phyloP scores from a whole-genome alignment of 371 early-diverging fungal species.

The Syncephalis fuscata region DNA sequence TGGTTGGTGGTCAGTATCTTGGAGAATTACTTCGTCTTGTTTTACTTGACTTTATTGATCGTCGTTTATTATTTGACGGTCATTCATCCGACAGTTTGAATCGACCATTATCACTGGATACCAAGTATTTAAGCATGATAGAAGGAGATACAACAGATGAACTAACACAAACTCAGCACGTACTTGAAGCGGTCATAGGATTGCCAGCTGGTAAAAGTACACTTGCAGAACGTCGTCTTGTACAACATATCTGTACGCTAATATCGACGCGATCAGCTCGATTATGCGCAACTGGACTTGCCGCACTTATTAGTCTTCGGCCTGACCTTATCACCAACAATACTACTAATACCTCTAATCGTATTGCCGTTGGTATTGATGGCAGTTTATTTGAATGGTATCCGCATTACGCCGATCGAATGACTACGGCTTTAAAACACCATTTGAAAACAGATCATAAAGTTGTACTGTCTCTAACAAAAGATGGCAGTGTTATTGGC shows the following conservation, averaged over 20 bases:
- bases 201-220: slow-evolving; percentile 29
- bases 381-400: slow-evolving; percentile 88
- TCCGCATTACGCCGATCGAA: slow-evolving; percentile 70
- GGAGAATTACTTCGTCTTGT: slow-evolving; percentile 82
- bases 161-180: slow-evolving; percentile 39
- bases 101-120: slow-evolving; percentile 66
- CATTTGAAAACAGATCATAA: slow-evolving; percentile 29
- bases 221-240: slow-evolving; percentile 56
- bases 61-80: slow-evolving; percentile 57
- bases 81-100: slow-evolving; percentile 41
- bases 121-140: slow-evolving; percentile 84
- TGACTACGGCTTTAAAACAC: slow-evolving; percentile 48
- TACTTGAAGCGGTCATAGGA: slow-evolving; percentile 58
- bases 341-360: no score
- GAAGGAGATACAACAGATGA: slow-evolving; percentile 60
- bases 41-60: slow-evolving; percentile 61
- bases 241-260: slow-evolving; percentile 67
- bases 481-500: slow-evolving; percentile 23
- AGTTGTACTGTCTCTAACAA: slow-evolving; percentile 14
- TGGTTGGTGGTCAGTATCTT: slow-evolving; percentile 90
- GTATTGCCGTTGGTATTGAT: slow-evolving; percentile 72
- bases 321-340: slow-evolving; percentile 2
- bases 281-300: slow-evolving; percentile 66
- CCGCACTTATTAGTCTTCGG: slow-evolving; percentile 42
- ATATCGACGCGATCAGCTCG: slow-evolving; percentile 89